A percentile compares a stretch with the other conserved stretches of the same genome.
Conservation (phyloP, 2,329 filamentous ascomycete genomes). For the Xylaria sp. region DNA sequence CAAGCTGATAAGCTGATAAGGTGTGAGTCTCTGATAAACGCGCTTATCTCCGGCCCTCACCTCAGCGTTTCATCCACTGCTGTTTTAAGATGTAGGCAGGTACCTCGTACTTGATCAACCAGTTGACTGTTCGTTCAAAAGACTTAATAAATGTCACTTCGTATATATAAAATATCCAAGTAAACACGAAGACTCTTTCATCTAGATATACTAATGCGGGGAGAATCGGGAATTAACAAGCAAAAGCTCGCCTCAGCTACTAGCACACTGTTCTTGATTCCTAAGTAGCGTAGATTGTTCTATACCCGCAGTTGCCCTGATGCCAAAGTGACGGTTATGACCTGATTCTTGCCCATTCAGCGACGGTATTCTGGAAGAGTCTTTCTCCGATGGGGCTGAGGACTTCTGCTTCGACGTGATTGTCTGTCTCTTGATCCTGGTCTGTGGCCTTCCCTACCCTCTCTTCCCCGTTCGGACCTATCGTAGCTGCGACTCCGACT, state of each 20-base stretch:
- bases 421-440: constrained; percentile 29
- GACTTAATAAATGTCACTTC: too few relatives aligned
- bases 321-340: neutral
- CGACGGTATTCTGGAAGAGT: constrained; percentile 16
- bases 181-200: too few relatives aligned
- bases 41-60: constrained; percentile 20
- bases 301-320: too few relatives aligned
- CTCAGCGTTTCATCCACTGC: neutral
- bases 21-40: constrained; percentile 4
- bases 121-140: too few relatives aligned
- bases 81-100: neutral
- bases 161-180: too few relatives aligned
- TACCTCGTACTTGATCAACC: too few relatives aligned
- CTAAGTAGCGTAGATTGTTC: too few relatives aligned
- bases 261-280: too few relatives aligned
- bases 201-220: too few relatives aligned
- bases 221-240: too few relatives aligned
- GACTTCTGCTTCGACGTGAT: constrained; percentile 28
- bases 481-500: constrained; percentile 30
- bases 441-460: constrained; percentile 22
- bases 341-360: neutral
- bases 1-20: neutral
- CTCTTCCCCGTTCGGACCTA: constrained; percentile 20
- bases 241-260: too few relatives aligned
- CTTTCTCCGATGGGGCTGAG: constrained; percentile 20